A percentile compares a stretch with the other conserved stretches of the same genome.
Conservation (phyloP, 2,329 filamentous ascomycete genomes). For the Amesomyces nigricolor region DNA sequence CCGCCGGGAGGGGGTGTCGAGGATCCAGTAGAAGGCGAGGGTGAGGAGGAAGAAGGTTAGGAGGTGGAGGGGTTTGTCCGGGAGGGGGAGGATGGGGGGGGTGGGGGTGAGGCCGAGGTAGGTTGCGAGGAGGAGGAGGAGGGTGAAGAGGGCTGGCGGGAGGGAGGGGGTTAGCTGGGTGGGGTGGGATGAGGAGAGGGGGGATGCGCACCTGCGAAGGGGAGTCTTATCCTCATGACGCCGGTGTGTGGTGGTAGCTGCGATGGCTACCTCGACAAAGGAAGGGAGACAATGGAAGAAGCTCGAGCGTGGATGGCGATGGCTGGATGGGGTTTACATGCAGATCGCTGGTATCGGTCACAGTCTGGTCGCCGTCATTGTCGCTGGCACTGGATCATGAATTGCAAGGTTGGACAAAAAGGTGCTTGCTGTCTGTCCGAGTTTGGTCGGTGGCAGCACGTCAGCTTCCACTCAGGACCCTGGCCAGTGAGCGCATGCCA, state of each 20-base stretch:
- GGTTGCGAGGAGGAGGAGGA: conserved; percentile 67
- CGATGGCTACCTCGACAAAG: too few species aligned
- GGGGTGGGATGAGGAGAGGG: background rate
- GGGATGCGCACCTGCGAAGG: conserved; percentile 69
- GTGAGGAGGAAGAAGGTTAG: conserved; percentile 88
- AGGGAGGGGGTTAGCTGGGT: background rate
- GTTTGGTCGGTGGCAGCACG: background rate
- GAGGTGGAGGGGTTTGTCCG: conserved; percentile 83
- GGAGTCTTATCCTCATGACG: conserved; percentile 76
- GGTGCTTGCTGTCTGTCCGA: background rate
- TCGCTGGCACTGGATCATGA: background rate
- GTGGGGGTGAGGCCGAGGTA: conserved; percentile 69
- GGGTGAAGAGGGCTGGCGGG: conserved; percentile 58
- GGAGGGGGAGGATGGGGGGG: conserved; percentile 41
- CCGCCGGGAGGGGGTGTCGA: conserved; percentile 75
- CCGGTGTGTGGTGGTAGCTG: background rate
- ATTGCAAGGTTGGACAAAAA: background rate
- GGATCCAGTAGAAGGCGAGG: conserved; percentile 88
- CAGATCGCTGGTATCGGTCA: background rate
- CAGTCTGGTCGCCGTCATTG: conserved; percentile 2
- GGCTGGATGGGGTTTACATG: background rate
- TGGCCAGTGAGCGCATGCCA: background rate
- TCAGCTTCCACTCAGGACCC: background rate
- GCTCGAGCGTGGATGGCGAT: background rate
- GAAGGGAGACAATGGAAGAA: background rate